Evolutionary conservation across 2,329 filamentous ascomycete genomes (phyloP), one percentile per base, ranked within the genome.

Genomic region (Nigrospora sphaerica): DNA sequence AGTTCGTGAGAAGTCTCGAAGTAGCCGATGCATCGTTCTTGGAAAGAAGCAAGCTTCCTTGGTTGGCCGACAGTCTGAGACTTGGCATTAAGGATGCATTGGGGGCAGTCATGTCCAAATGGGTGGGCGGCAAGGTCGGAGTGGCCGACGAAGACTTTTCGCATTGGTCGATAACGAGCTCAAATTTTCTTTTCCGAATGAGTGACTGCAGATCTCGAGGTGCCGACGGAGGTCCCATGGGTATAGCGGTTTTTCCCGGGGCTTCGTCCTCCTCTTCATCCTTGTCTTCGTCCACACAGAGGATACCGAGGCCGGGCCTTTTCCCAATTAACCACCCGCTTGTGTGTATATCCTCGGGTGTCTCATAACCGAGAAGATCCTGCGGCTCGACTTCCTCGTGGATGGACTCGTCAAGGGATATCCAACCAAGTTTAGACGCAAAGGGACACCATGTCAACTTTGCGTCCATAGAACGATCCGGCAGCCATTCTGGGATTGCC

Each of bases 311-410:
- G 3, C 60, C 60, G 4, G 57, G 59, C 18, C 53, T 52, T 45
- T 62, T 63, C 57, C 58, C 59, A 23, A 61, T 52, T 13, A 54
- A 61, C 12, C 56, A 45, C 19, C 44, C 54, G 31, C 58, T 61
- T 7, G 54, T 58, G n/a, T 46, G 49, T 5, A 57, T 32, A 12
- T 54, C 42, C 18, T 37, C 12, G 7, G n/a, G 10, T 43, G 48
- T 33, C 16, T 36, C 32, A n/a, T 37, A 37, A 2, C 48, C 35
- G n/a, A 57, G 39, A 6, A 51, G 18, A 4, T 32, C 13, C 6
- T 38, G 39, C 7, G 46, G 16, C 5, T 33, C 39, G 5, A 44
- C 42, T 10, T 50, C 49, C 7, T 33, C 52, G 2, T 57, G 49
- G 12, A 62, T 48, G 4, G 18, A 43, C 42, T 63, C 61, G 35